These are phyloP conservation scores for Aspergillus felis DNA, from an alignment of 2,329 filamentous ascomycete species.

Conservation along the genomic window DNA sequence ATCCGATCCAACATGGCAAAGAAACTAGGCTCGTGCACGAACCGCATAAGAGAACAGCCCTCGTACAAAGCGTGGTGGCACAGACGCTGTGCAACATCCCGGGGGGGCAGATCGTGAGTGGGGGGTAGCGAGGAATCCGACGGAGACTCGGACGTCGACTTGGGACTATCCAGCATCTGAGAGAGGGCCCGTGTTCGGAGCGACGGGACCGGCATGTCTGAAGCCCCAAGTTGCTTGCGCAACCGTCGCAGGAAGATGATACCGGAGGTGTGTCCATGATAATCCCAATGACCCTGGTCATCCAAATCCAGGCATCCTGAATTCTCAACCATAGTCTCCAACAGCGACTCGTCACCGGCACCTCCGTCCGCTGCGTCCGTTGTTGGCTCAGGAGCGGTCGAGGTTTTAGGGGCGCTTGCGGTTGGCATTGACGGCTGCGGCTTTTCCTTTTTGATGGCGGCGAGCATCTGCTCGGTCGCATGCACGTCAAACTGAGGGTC, in stretches of 20 bases:
- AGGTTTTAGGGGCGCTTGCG: constrained; percentile 13
- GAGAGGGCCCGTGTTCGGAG: constrained; percentile 48
- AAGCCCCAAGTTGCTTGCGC: constrained; percentile 76
- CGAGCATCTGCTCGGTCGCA: constrained; percentile 63
- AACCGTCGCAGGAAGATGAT: constrained; percentile 83
- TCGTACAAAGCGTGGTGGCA: constrained; percentile 60
- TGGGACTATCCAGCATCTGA: constrained; percentile 66
- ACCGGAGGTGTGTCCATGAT: constrained; percentile 89
- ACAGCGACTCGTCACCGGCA: constrained; percentile 62
- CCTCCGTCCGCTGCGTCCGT: constrained; percentile 26
- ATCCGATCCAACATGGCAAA: constrained; percentile 72
- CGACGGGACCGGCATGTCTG: constrained; percentile 55
- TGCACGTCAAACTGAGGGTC: constrained; percentile 78
- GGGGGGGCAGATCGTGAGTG: constrained; percentile 66
- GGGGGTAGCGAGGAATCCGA: constrained; percentile 52
- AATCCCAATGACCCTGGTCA: constrained; percentile 89
- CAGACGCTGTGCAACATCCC: constrained; percentile 52
- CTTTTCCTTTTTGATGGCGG: constrained; percentile 42
- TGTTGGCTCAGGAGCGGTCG: constrained; percentile 16
- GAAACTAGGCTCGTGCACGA: constrained; percentile 79
- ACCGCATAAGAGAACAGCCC: constrained; percentile 61
- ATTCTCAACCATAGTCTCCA: constrained; percentile 93
- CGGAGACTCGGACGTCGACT: constrained; percentile 61
- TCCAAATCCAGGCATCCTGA: constrained; percentile 89
- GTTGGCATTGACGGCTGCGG: constrained; percentile 10